These are phyloP conservation scores for Picea mariana DNA, from an alignment of 83 land plant genomes.

Conservation along the genomic window DNA sequence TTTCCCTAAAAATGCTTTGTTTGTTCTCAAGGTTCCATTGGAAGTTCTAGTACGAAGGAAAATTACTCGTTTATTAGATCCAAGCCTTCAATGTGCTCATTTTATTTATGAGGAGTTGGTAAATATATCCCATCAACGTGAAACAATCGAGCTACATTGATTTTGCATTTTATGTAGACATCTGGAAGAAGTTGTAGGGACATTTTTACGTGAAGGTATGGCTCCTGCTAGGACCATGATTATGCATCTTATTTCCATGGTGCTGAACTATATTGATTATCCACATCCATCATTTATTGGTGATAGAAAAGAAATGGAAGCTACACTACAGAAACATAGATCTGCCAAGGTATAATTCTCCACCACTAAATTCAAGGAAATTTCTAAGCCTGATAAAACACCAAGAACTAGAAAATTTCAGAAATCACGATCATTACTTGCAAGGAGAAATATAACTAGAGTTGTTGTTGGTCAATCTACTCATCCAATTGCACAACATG, in stretches of 20 bases:
- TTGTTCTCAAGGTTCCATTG: slow-evolving; percentile 98
- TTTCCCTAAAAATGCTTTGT: slow-evolving; percentile 82
- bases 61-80: slow-evolving; percentile 86
- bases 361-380: slow-evolving; percentile 33
- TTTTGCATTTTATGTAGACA: slow-evolving; percentile 68
- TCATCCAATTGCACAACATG: slow-evolving; percentile 14
- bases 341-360: slow-evolving; percentile 47
- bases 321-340: slow-evolving; percentile 68
- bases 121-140: slow-evolving; percentile 82
- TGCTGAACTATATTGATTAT: slow-evolving; percentile 98
- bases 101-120: slow-evolving; percentile 65
- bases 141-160: slow-evolving; percentile 67
- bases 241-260: slow-evolving; percentile 92
- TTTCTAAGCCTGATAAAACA: slow-evolving; percentile 44
- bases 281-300: slow-evolving; percentile 96
- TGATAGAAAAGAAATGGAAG: slow-evolving; percentile 89
- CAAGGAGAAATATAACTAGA: slow-evolving; percentile 55
- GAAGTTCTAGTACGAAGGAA: slow-evolving; percentile 87
- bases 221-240: slow-evolving; percentile 93
- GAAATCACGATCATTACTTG: slow-evolving; percentile 69
- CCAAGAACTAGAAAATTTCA: slow-evolving; percentile 55
- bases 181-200: slow-evolving; percentile 83
- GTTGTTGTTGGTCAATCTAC: slow-evolving; percentile 40
- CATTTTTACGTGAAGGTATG: slow-evolving; percentile 76
- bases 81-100: slow-evolving; percentile 67